Evolutionary conservation across 73 alveolate species (phyloP).

Genomic region (Blepharisma stoltei): DNA sequence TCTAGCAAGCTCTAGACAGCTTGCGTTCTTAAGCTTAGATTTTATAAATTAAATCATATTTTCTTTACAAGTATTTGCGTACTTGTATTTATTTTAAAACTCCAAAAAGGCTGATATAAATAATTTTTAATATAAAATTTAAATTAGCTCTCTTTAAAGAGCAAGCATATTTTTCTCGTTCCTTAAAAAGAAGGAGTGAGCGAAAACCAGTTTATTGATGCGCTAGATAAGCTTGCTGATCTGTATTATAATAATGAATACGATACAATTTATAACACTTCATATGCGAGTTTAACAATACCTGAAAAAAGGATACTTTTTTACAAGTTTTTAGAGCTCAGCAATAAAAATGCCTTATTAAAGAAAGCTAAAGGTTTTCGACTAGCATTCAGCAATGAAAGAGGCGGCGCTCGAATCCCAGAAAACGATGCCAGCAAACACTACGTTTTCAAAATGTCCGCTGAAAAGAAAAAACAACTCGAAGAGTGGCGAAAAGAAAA

Average conservation of each 20-base stretch:
- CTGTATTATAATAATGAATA: background rate
- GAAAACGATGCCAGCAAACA: background rate
- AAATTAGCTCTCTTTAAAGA: too few relatives aligned
- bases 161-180: too few relatives aligned
- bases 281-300: background rate
- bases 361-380: background rate
- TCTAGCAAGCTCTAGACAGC: too few relatives aligned
- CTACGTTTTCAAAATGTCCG: conserved; percentile 5
- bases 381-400: conserved; percentile 12
- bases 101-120: too few relatives aligned
- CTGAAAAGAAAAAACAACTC: background rate
- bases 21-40: too few relatives aligned
- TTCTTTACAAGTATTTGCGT: too few relatives aligned
- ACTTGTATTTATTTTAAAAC: too few relatives aligned
- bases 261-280: background rate
- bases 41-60: too few relatives aligned
- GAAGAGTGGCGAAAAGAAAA: conserved; percentile 2
- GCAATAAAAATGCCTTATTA: background rate
- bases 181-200: too few relatives aligned
- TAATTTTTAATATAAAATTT: too few relatives aligned
- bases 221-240: background rate
- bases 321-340: background rate
- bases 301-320: background rate
- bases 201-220: background rate
- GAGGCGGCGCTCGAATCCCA: conserved; percentile 10